Conservation (phyloP, 352 stramenopile genomes). For the Phytophthora citrophthora region DNA sequence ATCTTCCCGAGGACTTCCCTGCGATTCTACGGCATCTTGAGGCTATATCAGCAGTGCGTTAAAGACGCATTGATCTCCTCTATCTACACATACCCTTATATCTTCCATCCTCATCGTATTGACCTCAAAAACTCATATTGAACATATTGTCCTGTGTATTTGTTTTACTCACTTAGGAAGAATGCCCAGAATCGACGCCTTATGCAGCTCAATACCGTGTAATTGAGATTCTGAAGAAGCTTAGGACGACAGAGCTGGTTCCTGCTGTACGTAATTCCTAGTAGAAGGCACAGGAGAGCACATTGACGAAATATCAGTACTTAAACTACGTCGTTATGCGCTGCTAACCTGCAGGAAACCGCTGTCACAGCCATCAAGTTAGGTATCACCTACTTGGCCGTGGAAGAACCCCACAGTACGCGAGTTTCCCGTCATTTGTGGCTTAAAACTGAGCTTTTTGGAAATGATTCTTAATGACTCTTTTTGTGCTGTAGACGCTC, state of each 20-base stretch:
- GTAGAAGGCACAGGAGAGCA: neutral
- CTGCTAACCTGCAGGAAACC: constrained; percentile 38
- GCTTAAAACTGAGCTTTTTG: too few species aligned
- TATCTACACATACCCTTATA: neutral
- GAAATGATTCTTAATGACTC: neutral
- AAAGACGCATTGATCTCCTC: neutral
- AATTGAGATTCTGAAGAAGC: constrained; percentile 63
- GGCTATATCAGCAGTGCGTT: constrained; percentile 37
- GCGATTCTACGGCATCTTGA: constrained; percentile 40
- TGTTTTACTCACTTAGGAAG: constrained; percentile 18
- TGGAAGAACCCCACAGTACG: constrained; percentile 73
- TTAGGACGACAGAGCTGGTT: constrained; percentile 40
- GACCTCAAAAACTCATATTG: neutral
- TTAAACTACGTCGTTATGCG: neutral
- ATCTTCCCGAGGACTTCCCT: constrained; percentile 43
- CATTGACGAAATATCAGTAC: neutral
- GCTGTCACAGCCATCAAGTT: constrained; percentile 39
- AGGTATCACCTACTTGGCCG: constrained; percentile 53
- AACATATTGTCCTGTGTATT: too few species aligned
- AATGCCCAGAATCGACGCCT: constrained; percentile 53
- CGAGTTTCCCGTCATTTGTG: neutral
- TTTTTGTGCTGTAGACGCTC: constrained; percentile 45
- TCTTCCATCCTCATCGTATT: neutral
- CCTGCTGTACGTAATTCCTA: constrained; percentile 33
- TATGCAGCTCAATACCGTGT: constrained; percentile 61